phyloP scores from a whole-genome alignment of 371 early-diverging fungal genomes.

The Mortierella sp. region DNA sequence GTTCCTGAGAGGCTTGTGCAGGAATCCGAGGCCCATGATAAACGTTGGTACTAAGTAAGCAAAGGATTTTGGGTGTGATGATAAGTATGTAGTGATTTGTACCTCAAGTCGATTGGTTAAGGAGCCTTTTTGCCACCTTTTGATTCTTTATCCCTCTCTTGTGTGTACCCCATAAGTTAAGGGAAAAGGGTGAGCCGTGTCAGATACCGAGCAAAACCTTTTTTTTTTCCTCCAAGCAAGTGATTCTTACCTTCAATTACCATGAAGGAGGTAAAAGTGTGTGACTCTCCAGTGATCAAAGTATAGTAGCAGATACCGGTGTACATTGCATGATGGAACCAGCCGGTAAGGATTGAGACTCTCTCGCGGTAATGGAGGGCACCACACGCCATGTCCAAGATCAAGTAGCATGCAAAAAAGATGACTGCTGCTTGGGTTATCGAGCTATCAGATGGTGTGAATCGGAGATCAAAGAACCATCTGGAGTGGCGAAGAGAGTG shows the following conservation, averaged over 20 bases:
- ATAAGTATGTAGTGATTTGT: too few species aligned
- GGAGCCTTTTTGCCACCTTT: too few species aligned
- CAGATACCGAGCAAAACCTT: too few species aligned
- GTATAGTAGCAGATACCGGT: conserved; percentile 14
- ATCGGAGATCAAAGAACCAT: conserved; percentile 22
- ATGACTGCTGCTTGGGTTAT: conserved; percentile 5
- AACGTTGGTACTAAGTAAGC: conserved; percentile 23
- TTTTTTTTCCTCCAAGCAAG: background rate
- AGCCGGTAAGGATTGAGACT: conserved; percentile 63
- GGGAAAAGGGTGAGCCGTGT: background rate
- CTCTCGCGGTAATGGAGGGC: conserved; percentile 57
- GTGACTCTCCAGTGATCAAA: conserved; percentile 1
- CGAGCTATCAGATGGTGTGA: conserved; percentile 9
- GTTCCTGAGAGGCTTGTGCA: conserved; percentile 22
- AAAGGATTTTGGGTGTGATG: background rate
- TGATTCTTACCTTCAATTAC: conserved; percentile 32
- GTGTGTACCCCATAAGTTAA: background rate
- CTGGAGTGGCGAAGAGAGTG: conserved; percentile 4
- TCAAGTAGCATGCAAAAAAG: conserved; percentile 50
- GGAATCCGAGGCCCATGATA: conserved; percentile 23
- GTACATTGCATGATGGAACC: conserved; percentile 68
- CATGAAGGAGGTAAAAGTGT: conserved; percentile 10
- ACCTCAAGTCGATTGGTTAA: too few species aligned
- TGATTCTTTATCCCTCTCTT: background rate
- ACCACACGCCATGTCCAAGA: conserved; percentile 60